Conservation (phyloP, 257 asterid species). For the Ajuga chamaepitys region DNA sequence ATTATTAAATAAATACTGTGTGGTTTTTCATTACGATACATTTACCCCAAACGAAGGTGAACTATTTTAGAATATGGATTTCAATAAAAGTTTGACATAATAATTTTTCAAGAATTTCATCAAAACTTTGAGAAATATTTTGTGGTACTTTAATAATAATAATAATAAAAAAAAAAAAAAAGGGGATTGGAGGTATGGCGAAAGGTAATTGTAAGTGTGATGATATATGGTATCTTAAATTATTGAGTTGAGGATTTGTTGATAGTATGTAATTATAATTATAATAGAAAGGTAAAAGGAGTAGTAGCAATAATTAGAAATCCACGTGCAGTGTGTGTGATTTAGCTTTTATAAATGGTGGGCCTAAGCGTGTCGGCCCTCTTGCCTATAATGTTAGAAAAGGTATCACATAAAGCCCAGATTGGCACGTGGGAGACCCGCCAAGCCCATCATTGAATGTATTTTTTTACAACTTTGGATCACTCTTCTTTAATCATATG, state of each 20-base stretch:
- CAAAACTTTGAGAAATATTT: too few species aligned
- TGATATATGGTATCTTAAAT: conserved; percentile 1
- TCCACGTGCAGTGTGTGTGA: conserved; percentile 25
- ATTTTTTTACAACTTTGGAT: conserved; percentile 5
- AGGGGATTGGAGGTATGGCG: neutral
- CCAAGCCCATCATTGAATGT: conserved; percentile 31
- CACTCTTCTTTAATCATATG: conserved; percentile 24
- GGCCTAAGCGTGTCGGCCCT: conserved; percentile 33
- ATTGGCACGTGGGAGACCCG: conserved; percentile 33
- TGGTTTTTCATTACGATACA: too few species aligned
- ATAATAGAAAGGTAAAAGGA: neutral
- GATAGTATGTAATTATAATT: neutral
- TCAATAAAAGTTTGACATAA: too few species aligned
- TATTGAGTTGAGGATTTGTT: conserved; percentile 7
- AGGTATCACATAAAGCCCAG: conserved; percentile 32
- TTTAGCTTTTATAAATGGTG: conserved; percentile 26
- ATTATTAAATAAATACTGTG: too few species aligned
- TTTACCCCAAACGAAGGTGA: too few species aligned
- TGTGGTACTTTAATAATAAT: too few species aligned
- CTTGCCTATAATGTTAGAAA: conserved; percentile 22
- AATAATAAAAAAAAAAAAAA: neutral
- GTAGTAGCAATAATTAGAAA: conserved; percentile 11
- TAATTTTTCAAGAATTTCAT: too few species aligned
- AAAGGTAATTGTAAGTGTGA: neutral
- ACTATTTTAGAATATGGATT: too few species aligned